phyloP scores from a whole-genome alignment of 1,284 basidiomycete species.

The Takashimella tepidaria region DNA sequence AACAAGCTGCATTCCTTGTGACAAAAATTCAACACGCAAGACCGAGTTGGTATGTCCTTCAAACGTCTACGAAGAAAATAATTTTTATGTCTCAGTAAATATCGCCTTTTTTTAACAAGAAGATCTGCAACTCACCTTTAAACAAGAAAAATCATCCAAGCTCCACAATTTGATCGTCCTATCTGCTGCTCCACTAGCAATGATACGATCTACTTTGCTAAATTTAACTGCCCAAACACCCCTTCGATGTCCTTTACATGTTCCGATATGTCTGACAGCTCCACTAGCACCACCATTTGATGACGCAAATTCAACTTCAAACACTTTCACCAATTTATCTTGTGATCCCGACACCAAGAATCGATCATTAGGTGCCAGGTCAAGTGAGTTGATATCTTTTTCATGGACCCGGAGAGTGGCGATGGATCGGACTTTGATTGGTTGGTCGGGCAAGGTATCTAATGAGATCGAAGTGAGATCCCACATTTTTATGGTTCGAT shows the following conservation, averaged over 20 bases:
- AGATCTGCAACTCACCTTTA: slow-evolving; percentile 62
- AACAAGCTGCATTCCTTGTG: slow-evolving; percentile 75
- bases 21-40: slow-evolving; percentile 84
- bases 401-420: slow-evolving; percentile 92
- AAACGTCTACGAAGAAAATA: slow-evolving; percentile 61
- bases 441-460: slow-evolving; percentile 17
- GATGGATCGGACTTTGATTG: slow-evolving; percentile 65
- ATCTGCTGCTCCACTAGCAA: slow-evolving; percentile 93
- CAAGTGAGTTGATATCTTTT: slow-evolving; percentile 97
- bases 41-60: slow-evolving; percentile 97
- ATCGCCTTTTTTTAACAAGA: no score
- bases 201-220: slow-evolving; percentile 69
- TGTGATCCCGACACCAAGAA: slow-evolving; percentile 91
- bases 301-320: slow-evolving; percentile 62
- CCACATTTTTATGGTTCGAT: slow-evolving; percentile 98
- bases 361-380: slow-evolving; percentile 84
- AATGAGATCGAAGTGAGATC: slow-evolving; percentile 61
- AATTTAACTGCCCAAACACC: slow-evolving; percentile 96
- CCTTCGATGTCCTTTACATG: slow-evolving; percentile 91
- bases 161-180: slow-evolving; percentile 92
- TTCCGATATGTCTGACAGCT: slow-evolving; percentile 71
- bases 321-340: slow-evolving; percentile 90
- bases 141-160: slow-evolving; percentile 80
- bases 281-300: slow-evolving; percentile 51
- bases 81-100: slow-evolving; percentile 9